Evolutionary conservation across 768 basidiomycete genomes (phyloP), one percentile per base, ranked within the genome.

Genomic region (Plicaturopsis crispa): DNA sequence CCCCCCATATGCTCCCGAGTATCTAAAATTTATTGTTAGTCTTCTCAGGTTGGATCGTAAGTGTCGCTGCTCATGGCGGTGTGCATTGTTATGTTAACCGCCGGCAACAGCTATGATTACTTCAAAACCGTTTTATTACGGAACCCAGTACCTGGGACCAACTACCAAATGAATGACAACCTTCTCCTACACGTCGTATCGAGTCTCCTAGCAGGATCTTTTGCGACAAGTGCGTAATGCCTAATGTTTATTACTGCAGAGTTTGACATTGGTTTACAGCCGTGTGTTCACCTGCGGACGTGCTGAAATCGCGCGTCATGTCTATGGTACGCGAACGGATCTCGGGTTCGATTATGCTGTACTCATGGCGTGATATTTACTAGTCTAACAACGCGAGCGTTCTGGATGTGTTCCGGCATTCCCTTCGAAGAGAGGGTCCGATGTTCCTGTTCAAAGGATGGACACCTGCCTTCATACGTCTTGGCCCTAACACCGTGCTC

Each of bases 361-460:
- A 33, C 50, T 36, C 39, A 32, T 41, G 18, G 26, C 21, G 33
- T 34, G 14, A 14, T 30, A 20, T 16, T 44, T 35, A 38, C 12
- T 28, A 85, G 82, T 70, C 79, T 12, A 67, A 65, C 30, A 65
- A 68, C 4, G 56, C 66, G 3, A 65, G 61, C 13, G 62, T 76
- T 3, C 31, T 74, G 16, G 65, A 72, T 38, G 67, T 87, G 20
- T 56, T 87, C 10, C 62, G 58, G 20, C 65, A 56, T 31, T 84
- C 85, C 4, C 59, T 87, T 24, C 72, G 70, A 28, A 68, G 80
- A 49, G 88, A 91, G 65, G 88, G 88, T 0, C 69, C 76, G 7
- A 65, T 68, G 42, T 89, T 90, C 55, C 63, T 90, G 38, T 85
- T 91, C 60, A 89, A 85, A 55, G 88, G 88, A 23, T 91, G 88